Evolutionary conservation across 257 asterid species (phyloP).

Genomic region (Dorcoceras hygrometricum): DNA sequence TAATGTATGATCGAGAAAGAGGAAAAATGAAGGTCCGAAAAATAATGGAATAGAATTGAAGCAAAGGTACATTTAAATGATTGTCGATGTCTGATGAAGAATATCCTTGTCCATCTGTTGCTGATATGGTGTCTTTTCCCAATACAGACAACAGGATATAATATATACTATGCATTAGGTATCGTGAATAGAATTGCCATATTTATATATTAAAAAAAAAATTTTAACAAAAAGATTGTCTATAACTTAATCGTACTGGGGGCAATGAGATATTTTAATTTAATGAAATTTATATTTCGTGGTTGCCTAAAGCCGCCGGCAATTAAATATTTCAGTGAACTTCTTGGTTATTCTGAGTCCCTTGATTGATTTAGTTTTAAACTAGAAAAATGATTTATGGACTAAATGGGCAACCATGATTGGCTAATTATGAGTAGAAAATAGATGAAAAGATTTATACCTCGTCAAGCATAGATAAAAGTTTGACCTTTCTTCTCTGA

Average conservation of each 20-base stretch:
- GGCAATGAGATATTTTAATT: too few species aligned
- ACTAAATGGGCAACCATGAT: constrained; percentile 46
- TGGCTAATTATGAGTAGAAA: constrained; percentile 30
- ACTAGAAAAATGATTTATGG: constrained; percentile 10
- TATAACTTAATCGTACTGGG: too few species aligned
- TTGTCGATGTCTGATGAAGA: constrained; percentile 43
- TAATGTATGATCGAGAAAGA: too few species aligned
- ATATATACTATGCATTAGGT: too few species aligned
- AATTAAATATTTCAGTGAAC: constrained; percentile 30
- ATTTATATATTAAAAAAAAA: too few species aligned
- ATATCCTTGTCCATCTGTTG: constrained; percentile 28
- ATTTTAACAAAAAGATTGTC: too few species aligned
- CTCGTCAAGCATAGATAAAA: constrained; percentile 97
- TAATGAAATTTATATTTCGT: constrained; percentile 31
- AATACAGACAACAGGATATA: constrained; percentile 35
- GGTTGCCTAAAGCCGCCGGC: constrained; percentile 52
- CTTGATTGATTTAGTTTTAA: constrained; percentile 29
- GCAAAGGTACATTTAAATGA: constrained; percentile 35
- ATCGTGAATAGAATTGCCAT: too few species aligned
- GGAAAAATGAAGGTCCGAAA: neutral
- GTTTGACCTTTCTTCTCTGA: constrained; percentile 97
- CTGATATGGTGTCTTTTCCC: constrained; percentile 33
- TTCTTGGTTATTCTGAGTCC: constrained; percentile 31
- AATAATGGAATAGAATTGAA: constrained; percentile 26
- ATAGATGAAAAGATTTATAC: constrained; percentile 42